Percentiles rank a stretch among this genome's conserved stretches.
These are phyloP conservation scores for Drechslera avenae DNA, from an alignment of 2,329 filamentous ascomycete genomes.

Conservation along the genomic window DNA sequence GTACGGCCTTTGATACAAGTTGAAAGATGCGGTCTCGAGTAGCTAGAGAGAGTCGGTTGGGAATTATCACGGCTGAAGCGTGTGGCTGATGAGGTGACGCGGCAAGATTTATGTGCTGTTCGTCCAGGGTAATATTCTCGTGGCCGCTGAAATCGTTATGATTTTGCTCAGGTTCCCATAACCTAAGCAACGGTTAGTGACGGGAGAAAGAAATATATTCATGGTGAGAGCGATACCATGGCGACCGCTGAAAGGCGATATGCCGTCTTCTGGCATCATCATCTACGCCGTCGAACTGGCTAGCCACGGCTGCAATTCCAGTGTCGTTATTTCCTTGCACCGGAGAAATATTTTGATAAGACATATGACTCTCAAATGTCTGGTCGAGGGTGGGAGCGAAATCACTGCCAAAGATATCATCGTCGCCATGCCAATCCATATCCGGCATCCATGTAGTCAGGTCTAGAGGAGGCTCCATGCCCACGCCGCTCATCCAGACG, in stretches of 20 bases:
- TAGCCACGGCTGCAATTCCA: too few relatives aligned
- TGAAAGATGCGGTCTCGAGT: slow-evolving; percentile 32
- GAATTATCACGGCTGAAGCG: slow-evolving; percentile 30
- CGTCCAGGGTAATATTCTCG: slow-evolving; percentile 31
- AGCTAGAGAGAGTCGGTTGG: too few relatives aligned
- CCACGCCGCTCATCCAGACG: slow-evolving; percentile 19
- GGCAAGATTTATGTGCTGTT: slow-evolving; percentile 33
- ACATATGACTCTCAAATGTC: slow-evolving; percentile 14
- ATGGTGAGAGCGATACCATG: too few relatives aligned
- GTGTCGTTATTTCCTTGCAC: too few relatives aligned
- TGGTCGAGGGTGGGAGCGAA: slow-evolving; percentile 25
- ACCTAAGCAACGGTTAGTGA: too few relatives aligned
- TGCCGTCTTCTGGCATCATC: slow-evolving; percentile 19
- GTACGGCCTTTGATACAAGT: slow-evolving; percentile 36
- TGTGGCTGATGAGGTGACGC: slow-evolving; percentile 37
- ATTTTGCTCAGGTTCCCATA: slow-evolving; percentile 37
- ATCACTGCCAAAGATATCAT: slow-evolving; percentile 24
- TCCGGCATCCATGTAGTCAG: slow-evolving; percentile 27
- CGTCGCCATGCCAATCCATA: slow-evolving; percentile 20
- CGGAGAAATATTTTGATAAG: too few relatives aligned
- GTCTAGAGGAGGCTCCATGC: slow-evolving; percentile 22
- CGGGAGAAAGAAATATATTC: too few relatives aligned
- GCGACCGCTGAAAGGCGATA: slow-evolving; percentile 22
- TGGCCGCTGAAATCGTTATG: slow-evolving; percentile 40
- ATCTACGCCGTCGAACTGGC: too few relatives aligned